Conservation (phyloP, 306 rosid genomes). For the Echinosophora koreensis region DNA sequence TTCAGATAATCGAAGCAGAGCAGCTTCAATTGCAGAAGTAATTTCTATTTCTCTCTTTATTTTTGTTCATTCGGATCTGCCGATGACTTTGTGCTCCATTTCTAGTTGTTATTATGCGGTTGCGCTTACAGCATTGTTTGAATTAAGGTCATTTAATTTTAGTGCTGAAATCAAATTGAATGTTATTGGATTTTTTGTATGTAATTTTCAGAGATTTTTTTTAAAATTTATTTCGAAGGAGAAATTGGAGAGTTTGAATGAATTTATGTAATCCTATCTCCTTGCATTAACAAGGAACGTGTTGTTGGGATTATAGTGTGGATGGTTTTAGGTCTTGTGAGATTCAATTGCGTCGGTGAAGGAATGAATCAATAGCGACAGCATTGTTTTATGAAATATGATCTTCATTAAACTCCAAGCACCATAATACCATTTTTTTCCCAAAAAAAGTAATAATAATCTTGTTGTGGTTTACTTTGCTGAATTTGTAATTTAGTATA, state of each 20-base stretch:
- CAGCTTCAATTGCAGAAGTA: conserved; percentile 83
- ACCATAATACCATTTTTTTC: not conserved
- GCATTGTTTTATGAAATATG: not conserved
- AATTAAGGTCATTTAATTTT: conserved; percentile 18
- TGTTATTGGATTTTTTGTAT: conserved; percentile 6
- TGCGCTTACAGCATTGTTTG: conserved; percentile 26
- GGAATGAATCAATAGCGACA: conserved; percentile 6
- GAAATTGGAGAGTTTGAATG: conserved; percentile 21
- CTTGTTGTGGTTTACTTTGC: conserved; percentile 1
- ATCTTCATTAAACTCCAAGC: not conserved
- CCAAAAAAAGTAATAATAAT: not conserved
- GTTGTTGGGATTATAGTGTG: not conserved
- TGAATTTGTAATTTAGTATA: conserved; percentile 32
- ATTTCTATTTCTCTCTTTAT: conserved; percentile 39
- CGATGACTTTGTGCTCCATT: conserved; percentile 22
- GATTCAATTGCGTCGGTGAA: conserved; percentile 24
- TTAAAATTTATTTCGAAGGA: not conserved
- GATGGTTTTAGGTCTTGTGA: conserved; percentile 30
- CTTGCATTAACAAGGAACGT: not conserved
- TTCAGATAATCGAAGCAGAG: conserved; percentile 86
- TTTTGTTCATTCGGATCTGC: conserved; percentile 41
- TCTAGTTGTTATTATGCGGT: not conserved
- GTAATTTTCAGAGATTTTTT: conserved; percentile 22
- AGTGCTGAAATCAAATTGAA: not conserved
- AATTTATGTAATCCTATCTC: not conserved